Base-by-base conservation (phyloP, 768 basidiomycete genomes). In the Cubamyces sp. region DNA sequence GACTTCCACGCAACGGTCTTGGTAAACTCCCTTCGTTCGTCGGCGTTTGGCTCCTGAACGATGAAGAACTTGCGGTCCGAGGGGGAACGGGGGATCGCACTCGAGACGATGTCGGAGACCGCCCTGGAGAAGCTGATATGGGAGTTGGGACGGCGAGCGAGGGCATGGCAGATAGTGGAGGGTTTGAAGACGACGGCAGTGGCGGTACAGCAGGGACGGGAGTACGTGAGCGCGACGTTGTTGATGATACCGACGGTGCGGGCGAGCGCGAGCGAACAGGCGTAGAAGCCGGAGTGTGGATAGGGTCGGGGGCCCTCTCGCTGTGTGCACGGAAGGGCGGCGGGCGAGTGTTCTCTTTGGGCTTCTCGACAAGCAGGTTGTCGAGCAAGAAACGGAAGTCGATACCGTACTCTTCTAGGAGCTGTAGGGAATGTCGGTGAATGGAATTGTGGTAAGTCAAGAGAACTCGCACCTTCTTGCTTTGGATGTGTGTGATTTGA, bases 311-410 rank as follows among this genome's bases (percentile, higher is more conserved):
- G 70, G 69, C 19, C 69, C 68, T 66, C 74, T 74, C 19, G 72
- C 69, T 55, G 56, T 63, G 73, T 16, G 48, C 23, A 59, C 50
- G 71, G 53, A 65, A 81, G 23, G 74, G 59, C 12, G 74, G 71
- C 26, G 74, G 68, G 57, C 54, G 49, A 19, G 61, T 34, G 46
- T 60, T 52, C 14, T 77, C 70, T 67, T 82, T 82, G 1, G 85
- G 82, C 21, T 79, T 74, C 56, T 82, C 81, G 14, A 80, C 74
- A 1, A 92, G 79, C 3, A 91, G 77, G n/a, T 82, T 81, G 37
- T 92, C 87, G n/a, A 98, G 79, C n/a, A 96, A 79, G 77, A 90
- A 94, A 23, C 90, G 89, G 73, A 98, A 97, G 76, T 97, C 96
- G 39, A 98, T 85, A 2, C 96, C 96, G 70, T 88, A 94, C 69